These are phyloP conservation scores for Entomortierella chlamydospora DNA, from an alignment of 192 early-diverging fungal genomes.

Conservation along the genomic window DNA sequence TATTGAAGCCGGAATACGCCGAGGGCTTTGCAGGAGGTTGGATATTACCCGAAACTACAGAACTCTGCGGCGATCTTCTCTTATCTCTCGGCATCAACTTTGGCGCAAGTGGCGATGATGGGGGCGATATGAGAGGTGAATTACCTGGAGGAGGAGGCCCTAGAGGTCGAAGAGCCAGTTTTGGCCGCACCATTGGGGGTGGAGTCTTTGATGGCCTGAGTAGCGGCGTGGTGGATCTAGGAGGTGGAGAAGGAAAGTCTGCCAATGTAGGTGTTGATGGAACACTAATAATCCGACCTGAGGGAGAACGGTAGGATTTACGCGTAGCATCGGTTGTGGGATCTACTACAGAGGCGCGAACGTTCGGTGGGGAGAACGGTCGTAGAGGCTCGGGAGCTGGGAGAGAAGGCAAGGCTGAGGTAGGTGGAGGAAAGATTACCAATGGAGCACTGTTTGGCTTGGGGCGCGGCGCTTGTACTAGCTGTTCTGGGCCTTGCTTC, in stretches of 20 bases:
- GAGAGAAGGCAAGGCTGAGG: conserved; percentile 1
- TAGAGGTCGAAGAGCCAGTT: background rate
- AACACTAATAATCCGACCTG: conserved; percentile 5
- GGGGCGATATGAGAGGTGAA: conserved; percentile 1
- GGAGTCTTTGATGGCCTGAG: conserved; percentile 30
- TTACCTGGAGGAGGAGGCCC: background rate
- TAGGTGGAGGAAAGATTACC: conserved; percentile 6
- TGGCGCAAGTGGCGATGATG: conserved; percentile 15
- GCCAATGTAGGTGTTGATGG: background rate
- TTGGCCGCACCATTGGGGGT: conserved; percentile 7
- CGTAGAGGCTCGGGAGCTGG: background rate
- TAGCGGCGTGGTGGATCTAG: conserved; percentile 16
- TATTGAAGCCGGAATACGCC: background rate
- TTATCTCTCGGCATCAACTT: conserved; percentile 17
- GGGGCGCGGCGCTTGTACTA: background rate
- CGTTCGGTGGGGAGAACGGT: background rate
- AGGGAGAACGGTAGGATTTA: conserved; percentile 10
- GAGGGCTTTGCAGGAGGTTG: conserved; percentile 9
- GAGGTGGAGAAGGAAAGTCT: conserved; percentile 5
- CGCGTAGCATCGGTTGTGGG: conserved; percentile 11
- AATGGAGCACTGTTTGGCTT: background rate
- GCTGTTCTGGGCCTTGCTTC: background rate
- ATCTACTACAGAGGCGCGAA: conserved; percentile 29
- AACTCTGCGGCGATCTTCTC: conserved; percentile 19
- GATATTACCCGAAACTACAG: conserved; percentile 3